Evolutionary conservation across 805 yeast genomes (phyloP), one percentile per base, ranked within the genome.

Genomic region (Cyberlindnera nakhonratchasimensis): DNA sequence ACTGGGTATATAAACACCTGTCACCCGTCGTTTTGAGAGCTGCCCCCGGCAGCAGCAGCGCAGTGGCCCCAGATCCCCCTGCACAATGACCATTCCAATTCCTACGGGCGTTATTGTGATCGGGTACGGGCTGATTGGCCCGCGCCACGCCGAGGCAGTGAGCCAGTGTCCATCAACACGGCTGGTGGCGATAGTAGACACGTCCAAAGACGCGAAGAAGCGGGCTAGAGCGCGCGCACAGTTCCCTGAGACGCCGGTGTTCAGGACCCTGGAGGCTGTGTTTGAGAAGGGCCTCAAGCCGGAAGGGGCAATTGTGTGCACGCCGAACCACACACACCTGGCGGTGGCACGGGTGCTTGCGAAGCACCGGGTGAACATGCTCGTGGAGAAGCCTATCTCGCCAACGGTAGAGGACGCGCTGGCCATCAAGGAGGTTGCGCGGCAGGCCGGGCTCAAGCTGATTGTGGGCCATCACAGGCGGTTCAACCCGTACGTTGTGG

Each of bases 121-220:
- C 24, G 54, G 54, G 1, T 48, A 47, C 18, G 54, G 54, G n/a
- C 50, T 50, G 31, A 50, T 50, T 17, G 54, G 54, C 1, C 54
- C 54, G 3, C 51, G 54, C 34, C 54, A 50, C 43, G 52, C 52
- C 10, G 45, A 50, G 34, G 52, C 51, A 1, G 46, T 50, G 7
- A 32, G 40, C 19, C 14, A 23, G 19, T 45, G 51, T 28, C 48
- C 51, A 3, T 22, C 40, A 11, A 47, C 54, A 9, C 31, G 40
- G 25, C 44, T 50, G 6, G 29, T 43, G 1, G 54, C 45, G 17
- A 43, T 50, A 6, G 47, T 50, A 19, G 54, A 50, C 35, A 37
- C 51, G 3, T 45, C 47, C 13, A 45, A 46, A 34, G 43, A 29
- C 17, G 25, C 48, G 2, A 37, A 33, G 29, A 36, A 42, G 19